A percentile compares a stretch with the other conserved stretches of the same genome.
Conservation (phyloP, 179 eudicot species). For the Silene noctiflora region DNA sequence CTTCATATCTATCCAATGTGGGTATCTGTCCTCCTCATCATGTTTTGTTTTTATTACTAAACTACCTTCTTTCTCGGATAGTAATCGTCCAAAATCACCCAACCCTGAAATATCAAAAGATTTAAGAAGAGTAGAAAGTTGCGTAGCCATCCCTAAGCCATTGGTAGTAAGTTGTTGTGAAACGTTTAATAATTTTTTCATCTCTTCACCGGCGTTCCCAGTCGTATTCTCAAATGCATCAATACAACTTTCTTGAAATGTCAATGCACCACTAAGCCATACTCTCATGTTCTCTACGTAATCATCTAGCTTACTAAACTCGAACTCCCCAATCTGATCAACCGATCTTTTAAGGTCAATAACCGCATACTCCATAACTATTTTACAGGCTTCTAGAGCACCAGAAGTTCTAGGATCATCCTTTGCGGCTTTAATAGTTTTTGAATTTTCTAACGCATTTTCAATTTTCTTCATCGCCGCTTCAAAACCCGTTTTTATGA, state of each 20-base stretch:
- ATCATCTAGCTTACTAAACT: conserved; percentile 24
- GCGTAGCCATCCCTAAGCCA: conserved; percentile 26
- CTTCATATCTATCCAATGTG: conserved; percentile 20
- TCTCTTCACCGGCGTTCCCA: conserved; percentile 42
- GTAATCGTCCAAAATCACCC: not conserved
- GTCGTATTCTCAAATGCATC: conserved; percentile 59
- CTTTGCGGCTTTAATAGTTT: conserved; percentile 29
- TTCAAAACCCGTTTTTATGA: conserved; percentile 47
- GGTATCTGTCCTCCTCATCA: conserved; percentile 28
- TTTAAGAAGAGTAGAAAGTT: conserved; percentile 5
- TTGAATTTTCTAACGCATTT: conserved; percentile 32
- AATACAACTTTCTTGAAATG: conserved; percentile 54
- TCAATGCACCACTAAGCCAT: conserved; percentile 57
- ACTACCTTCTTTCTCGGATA: not conserved
- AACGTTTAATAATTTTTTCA: conserved; percentile 39
- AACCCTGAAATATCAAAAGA: not conserved
- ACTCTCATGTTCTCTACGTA: conserved; percentile 39
- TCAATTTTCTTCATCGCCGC: conserved; percentile 38
- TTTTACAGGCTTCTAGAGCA: conserved; percentile 39
- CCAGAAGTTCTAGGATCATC: conserved; percentile 33
- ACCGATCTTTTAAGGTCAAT: conserved; percentile 46
- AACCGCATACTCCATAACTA: conserved; percentile 31
- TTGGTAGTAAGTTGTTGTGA: conserved; percentile 49
- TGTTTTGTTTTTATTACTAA: not conserved
- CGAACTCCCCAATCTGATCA: conserved; percentile 24